Base-by-base conservation (phyloP, 1,284 basidiomycete species). In the Trichosporon asahii region DNA sequence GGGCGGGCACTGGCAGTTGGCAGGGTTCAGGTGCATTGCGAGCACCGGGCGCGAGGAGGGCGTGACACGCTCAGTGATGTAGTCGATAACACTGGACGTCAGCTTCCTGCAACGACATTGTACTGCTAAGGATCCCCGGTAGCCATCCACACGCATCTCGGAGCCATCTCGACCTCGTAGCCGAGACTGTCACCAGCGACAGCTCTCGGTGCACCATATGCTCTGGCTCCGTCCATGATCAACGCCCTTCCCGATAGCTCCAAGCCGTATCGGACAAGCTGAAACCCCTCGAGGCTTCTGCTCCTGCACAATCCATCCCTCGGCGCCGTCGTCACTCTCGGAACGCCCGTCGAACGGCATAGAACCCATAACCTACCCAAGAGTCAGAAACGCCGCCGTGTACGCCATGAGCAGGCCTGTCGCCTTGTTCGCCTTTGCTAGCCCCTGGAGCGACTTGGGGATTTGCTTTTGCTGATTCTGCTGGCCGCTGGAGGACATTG, bases 391-490 rank as follows among this genome's bases (percentile, higher is more conserved):
- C 1, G 57, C 57, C 27, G 29, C 57, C 57, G 57, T 31, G 29
- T 61, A 61, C 57, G 57, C 57, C 29, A 23, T 61, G 15, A 61
- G 57, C 57, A 61, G 57, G 29, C 57, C 57, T 5, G 57, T 61
- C 15, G 23, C 27, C 29, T 21, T 31, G 57, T 61, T 61, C 18
- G 57, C 57, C 57, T 61, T 61, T 3, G 57, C 57, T 0, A 61
- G 29, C 18, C 57, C 57, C 29, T 61, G 57, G 15, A 61, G 57
- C 29, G 57, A 61, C 57, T 61, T 61, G 31, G 57, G 57, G 57
- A 61, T 61, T 12, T n/a, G 27, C 9, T 33, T 33, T 5, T 33
- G 31, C 31, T 33, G 31, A 33, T 33, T 33, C 31, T 18, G 5
- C 18, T 31, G 18, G 15, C 35, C 35, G 35, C 29, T 7, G 15